These are phyloP conservation scores for Lignosus rhinocerotis DNA, from an alignment of 1,284 basidiomycete genomes.

Conservation along the genomic window DNA sequence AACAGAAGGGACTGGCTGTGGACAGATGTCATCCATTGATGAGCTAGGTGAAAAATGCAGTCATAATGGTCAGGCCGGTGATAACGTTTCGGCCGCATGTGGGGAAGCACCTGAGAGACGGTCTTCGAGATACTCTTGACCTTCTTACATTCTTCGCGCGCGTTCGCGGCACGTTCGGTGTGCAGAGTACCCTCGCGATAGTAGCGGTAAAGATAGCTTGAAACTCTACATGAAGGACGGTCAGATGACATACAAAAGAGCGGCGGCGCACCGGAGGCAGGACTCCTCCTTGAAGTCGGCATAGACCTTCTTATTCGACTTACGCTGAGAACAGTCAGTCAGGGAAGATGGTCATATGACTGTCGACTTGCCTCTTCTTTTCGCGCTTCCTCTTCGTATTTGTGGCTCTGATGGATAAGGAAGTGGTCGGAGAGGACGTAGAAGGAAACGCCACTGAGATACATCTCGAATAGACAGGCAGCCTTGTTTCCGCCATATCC, in stretches of 20 bases:
- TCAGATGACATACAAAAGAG: background rate
- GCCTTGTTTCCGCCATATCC: constrained; percentile 81
- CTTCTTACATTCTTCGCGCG: constrained; percentile 63
- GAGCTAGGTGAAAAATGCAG: constrained; percentile 5
- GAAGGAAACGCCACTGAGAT: constrained; percentile 68
- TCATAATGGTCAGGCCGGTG: background rate
- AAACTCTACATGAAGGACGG: background rate
- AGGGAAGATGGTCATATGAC: background rate
- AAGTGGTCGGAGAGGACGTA: constrained; percentile 85
- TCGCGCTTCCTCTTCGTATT: constrained; percentile 74
- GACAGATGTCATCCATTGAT: constrained; percentile 9
- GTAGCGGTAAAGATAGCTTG: constrained; percentile 47
- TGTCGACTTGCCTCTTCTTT: constrained; percentile 55
- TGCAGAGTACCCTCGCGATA: constrained; percentile 49
- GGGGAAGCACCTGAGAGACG: constrained; percentile 38
- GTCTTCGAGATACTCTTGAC: constrained; percentile 52
- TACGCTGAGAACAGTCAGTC: constrained; percentile 47
- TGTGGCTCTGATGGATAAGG: constrained; percentile 81
- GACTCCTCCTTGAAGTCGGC: constrained; percentile 74
- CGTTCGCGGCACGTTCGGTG: constrained; percentile 52
- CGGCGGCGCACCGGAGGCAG: constrained; percentile 55
- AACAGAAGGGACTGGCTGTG: background rate
- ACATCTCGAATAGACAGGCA: constrained; percentile 66
- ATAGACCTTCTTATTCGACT: constrained; percentile 76
- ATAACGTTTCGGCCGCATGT: background rate